Conservation (phyloP, 2,329 filamentous ascomycete species). For the Pseudogymnoascus sp. region DNA sequence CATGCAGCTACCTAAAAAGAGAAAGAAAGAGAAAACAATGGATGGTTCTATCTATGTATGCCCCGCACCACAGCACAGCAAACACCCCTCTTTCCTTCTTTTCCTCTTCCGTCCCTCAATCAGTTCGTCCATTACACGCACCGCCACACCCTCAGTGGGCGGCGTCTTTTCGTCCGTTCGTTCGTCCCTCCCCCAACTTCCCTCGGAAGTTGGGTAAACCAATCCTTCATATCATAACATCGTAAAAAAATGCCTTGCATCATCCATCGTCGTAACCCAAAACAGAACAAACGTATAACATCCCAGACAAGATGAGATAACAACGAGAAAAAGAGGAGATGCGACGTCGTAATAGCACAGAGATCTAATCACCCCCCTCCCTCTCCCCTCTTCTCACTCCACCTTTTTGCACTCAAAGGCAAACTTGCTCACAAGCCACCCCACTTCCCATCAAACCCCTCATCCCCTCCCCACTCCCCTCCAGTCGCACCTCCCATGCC, state of each 20-base stretch:
- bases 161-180: background rate
- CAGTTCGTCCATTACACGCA: constrained; percentile 1
- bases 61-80: background rate
- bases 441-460: background rate
- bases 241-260: background rate
- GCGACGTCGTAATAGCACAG: constrained; percentile 3
- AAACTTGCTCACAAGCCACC: background rate
- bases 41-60: constrained; percentile 1
- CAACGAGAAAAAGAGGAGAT: background rate
- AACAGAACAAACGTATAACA: background rate
- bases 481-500: background rate
- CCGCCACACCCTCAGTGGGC: background rate
- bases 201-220: background rate
- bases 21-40: background rate
- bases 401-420: background rate
- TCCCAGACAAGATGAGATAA: constrained; percentile 1
- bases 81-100: background rate
- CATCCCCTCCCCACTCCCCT: background rate
- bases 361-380: background rate
- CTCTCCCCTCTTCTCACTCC: background rate
- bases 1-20: background rate
- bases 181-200: background rate
- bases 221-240: constrained; percentile 1
- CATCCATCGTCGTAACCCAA: background rate
- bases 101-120: background rate